phyloP scores from a whole-genome alignment of 2,329 filamentous ascomycete species.

The Nannizzia gypsea region DNA sequence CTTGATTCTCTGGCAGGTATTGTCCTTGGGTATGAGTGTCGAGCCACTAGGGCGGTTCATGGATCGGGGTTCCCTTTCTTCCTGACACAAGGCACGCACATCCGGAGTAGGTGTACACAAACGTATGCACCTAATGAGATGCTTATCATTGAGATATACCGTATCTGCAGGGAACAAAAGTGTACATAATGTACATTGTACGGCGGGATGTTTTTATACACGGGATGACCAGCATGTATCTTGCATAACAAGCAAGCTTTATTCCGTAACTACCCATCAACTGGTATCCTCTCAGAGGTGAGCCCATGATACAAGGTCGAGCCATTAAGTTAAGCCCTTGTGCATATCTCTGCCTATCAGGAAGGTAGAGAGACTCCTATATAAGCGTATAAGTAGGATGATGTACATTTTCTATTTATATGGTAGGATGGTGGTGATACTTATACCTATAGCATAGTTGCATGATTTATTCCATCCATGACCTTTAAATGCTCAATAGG shows the following conservation, averaged over 20 bases:
- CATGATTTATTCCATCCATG: background rate
- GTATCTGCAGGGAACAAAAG: no score
- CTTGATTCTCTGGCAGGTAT: background rate
- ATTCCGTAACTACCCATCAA: constrained; percentile 2
- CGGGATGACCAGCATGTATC: background rate
- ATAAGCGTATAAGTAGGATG: no score
- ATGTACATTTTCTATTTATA: no score
- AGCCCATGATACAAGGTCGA: background rate
- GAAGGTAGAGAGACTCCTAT: background rate
- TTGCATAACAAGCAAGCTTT: background rate
- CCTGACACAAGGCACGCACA: background rate
- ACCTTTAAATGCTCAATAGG: background rate
- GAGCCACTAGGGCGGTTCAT: background rate
- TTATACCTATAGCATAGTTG: no score
- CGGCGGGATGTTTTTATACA: background rate
- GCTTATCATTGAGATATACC: no score
- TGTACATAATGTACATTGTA: no score
- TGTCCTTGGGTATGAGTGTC: background rate
- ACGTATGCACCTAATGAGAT: no score
- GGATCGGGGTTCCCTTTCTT: background rate
- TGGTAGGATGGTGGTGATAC: no score
- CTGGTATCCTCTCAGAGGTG: constrained; percentile 2
- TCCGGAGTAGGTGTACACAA: background rate
- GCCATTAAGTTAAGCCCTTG: constrained; percentile 3
- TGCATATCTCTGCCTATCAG: background rate